A percentile compares a stretch with the other conserved stretches of the same genome.
Evolutionary conservation across 768 basidiomycete genomes (phyloP).

Genomic region (Kondoa subrosea): DNA sequence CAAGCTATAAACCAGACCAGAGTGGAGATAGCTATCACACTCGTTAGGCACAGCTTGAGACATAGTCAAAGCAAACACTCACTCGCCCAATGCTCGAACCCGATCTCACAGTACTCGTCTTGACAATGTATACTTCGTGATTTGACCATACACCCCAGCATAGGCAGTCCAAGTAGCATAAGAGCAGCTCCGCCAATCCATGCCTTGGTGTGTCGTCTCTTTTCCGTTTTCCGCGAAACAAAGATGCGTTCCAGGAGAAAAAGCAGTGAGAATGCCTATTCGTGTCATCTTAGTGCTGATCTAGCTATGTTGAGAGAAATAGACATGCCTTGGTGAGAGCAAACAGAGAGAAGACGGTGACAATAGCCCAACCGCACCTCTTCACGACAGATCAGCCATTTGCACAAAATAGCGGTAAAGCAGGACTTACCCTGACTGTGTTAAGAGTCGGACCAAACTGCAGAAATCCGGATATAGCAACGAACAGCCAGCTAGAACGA

Average conservation of each 20-base stretch:
- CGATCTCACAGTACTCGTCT: too few relatives aligned
- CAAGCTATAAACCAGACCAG: not conserved
- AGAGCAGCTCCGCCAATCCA: not conserved
- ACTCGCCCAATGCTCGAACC: too few relatives aligned
- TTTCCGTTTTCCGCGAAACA: not conserved
- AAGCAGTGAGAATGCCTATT: not conserved
- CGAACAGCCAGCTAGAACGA: not conserved
- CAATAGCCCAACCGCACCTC: not conserved
- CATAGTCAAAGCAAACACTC: too few relatives aligned
- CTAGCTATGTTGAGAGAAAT: not conserved
- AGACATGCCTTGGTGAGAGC: too few relatives aligned
- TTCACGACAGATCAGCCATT: not conserved
- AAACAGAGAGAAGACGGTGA: not conserved
- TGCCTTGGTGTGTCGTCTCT: not conserved
- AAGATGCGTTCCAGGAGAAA: not conserved
- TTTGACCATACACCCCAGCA: too few relatives aligned
- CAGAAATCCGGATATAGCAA: not conserved
- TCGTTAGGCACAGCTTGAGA: too few relatives aligned
- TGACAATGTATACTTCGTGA: too few relatives aligned
- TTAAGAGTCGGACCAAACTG: not conserved
- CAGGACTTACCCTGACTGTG: not conserved
- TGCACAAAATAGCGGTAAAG: too few relatives aligned
- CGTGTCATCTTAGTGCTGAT: not conserved
- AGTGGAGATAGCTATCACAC: not conserved
- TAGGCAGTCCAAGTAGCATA: not conserved